Percentiles rank a stretch among this genome's conserved stretches.
phyloP scores from a whole-genome alignment of 2,329 filamentous ascomycete genomes.

The Calonectria leucothoes region DNA sequence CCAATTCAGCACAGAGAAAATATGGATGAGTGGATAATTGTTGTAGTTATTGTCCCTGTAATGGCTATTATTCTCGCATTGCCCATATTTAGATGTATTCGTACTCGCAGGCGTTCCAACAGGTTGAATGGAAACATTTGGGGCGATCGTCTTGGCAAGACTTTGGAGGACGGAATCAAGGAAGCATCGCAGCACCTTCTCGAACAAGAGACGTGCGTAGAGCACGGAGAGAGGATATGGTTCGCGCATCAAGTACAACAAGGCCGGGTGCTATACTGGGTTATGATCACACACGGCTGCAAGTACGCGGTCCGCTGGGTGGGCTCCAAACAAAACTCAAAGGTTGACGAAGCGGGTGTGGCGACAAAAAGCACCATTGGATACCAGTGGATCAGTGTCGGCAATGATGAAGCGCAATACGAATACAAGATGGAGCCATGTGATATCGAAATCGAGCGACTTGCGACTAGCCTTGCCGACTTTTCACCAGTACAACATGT shows the following conservation, averaged over 20 bases:
- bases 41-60: background rate
- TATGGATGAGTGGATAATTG: background rate
- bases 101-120: background rate
- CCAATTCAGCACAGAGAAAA: background rate
- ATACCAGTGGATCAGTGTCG: background rate
- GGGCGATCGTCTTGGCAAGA: background rate
- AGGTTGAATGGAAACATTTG: no score
- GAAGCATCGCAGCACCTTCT: background rate
- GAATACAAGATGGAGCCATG: background rate
- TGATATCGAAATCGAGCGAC: background rate
- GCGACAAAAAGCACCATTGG: background rate
- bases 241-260: background rate
- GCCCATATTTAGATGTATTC: background rate
- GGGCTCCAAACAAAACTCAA: background rate
- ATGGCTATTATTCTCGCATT: background rate
- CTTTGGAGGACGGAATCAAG: background rate
- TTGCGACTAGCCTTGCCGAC: background rate
- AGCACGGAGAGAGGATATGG: background rate
- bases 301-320: conserved; percentile 1
- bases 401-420: background rate
- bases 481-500: background rate
- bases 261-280: background rate
- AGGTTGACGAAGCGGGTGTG: background rate
- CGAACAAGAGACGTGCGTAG: background rate
- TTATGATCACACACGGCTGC: background rate